Percentiles rank a stretch among this genome's conserved stretches.
phyloP scores from a whole-genome alignment of 1,284 basidiomycete species.

The Rhodotorula glutinis region DNA sequence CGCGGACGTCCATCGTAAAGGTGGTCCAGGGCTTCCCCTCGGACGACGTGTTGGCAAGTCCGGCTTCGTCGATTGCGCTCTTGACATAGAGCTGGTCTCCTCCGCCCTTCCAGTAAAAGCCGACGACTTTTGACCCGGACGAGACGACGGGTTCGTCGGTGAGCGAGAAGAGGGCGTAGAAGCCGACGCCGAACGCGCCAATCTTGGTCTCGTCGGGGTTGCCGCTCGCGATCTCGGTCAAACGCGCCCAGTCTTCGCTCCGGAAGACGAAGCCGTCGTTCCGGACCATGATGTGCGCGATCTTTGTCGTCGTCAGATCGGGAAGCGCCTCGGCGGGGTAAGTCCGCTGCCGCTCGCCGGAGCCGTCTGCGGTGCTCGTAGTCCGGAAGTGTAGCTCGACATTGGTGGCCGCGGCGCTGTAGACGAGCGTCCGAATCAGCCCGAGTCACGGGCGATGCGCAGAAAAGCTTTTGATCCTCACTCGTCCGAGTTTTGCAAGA shows the following conservation, averaged over 20 bases:
- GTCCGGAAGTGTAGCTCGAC: constrained; percentile 45
- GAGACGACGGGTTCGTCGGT: constrained; percentile 85
- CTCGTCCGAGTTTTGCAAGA: constrained; percentile 94
- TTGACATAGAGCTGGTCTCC: constrained; percentile 58
- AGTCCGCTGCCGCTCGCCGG: constrained; percentile 52
- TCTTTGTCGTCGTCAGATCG: constrained; percentile 44
- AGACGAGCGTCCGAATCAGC: not conserved
- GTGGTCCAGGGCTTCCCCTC: constrained; percentile 68
- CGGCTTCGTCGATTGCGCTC: constrained; percentile 26
- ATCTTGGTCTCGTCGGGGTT: constrained; percentile 82
- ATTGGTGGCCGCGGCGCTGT: constrained; percentile 25
- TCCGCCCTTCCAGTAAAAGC: constrained; percentile 85
- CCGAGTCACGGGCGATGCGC: not conserved
- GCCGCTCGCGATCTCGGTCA: constrained; percentile 74
- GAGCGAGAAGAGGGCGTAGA: constrained; percentile 46
- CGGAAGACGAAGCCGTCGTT: constrained; percentile 82
- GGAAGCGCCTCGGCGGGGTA: constrained; percentile 52
- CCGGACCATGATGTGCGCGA: constrained; percentile 60
- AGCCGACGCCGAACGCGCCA: constrained; percentile 64
- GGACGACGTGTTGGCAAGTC: constrained; percentile 27
- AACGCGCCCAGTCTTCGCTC: constrained; percentile 78
- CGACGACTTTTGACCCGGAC: constrained; percentile 74
- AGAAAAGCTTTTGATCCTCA: constrained; percentile 47
- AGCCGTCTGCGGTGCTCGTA: not conserved
- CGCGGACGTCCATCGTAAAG: constrained; percentile 85